phyloP scores from a whole-genome alignment of 768 basidiomycete species.

The Suillus subalutaceus region DNA sequence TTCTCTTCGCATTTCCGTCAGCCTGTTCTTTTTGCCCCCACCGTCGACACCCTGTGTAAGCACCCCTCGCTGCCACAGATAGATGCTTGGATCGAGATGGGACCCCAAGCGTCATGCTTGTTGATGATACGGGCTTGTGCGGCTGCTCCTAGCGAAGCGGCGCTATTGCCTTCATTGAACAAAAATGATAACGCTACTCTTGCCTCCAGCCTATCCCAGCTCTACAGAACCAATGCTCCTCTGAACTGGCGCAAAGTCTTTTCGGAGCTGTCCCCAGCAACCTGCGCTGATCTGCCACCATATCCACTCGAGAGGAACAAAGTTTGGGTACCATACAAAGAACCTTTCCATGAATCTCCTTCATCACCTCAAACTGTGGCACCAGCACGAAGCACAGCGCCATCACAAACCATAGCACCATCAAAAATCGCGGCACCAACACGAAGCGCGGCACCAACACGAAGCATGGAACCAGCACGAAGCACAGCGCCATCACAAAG shows the following conservation, averaged over 20 bases:
- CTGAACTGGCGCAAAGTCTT: slow-evolving; percentile 63
- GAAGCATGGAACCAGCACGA: no score
- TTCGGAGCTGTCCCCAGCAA: slow-evolving; percentile 41
- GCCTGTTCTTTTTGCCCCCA: slow-evolving; percentile 59
- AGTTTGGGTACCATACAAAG: slow-evolving; percentile 59
- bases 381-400: neutral
- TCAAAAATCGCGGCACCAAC: neutral
- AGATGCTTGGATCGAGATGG: slow-evolving; percentile 43
- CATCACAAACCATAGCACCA: neutral
- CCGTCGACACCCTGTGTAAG: slow-evolving; percentile 45
- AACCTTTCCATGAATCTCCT: slow-evolving; percentile 19
- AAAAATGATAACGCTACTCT: slow-evolving; percentile 48
- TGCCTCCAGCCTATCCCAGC: slow-evolving; percentile 44
- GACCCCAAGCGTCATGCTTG: slow-evolving; percentile 42
- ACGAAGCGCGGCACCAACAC: neutral
- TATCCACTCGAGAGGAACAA: slow-evolving; percentile 62
- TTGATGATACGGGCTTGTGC: slow-evolving; percentile 51
- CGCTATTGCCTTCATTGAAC: slow-evolving; percentile 54
- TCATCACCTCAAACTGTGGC: neutral
- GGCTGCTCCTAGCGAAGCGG: slow-evolving; percentile 31
- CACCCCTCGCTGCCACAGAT: slow-evolving; percentile 29
- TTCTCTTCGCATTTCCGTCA: slow-evolving; percentile 60
- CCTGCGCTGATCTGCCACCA: slow-evolving; percentile 56
- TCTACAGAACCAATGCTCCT: slow-evolving; percentile 46
- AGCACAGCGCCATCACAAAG: neutral